Conservation (phyloP, 257 asterid genomes). For the Solanum tarapatanum region DNA sequence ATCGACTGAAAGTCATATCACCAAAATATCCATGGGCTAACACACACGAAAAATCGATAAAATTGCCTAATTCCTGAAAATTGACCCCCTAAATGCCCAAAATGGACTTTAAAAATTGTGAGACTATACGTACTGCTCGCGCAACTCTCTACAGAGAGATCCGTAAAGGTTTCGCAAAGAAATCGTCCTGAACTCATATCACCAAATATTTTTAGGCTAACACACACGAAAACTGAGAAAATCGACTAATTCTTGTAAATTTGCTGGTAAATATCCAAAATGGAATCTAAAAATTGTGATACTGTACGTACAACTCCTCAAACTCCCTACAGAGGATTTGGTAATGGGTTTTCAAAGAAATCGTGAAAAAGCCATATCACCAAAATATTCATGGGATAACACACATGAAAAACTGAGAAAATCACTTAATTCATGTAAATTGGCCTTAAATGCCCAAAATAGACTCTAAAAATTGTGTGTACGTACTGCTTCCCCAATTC, state of each 20-base stretch:
- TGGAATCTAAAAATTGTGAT: background rate
- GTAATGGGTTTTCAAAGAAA: background rate
- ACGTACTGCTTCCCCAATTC: too few relatives aligned
- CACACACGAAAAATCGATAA: accelerated
- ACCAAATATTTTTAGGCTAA: background rate
- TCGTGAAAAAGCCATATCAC: background rate
- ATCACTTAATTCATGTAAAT: background rate
- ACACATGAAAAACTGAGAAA: background rate
- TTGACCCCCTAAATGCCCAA: background rate
- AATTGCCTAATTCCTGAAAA: accelerated
- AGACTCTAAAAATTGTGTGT: background rate
- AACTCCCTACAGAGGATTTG: background rate
- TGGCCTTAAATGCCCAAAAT: background rate
- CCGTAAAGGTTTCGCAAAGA: background rate
- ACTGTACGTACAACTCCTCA: accelerated
- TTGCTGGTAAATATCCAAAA: background rate
- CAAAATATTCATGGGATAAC: too few relatives aligned
- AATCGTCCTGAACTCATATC: background rate
- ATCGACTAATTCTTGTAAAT: background rate
- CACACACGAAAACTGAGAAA: background rate
- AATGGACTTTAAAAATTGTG: background rate
- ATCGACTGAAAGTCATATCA: background rate
- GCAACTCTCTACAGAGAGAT: accelerated
- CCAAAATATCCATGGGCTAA: too few relatives aligned
- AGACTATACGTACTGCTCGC: background rate